Evolutionary conservation across 2,329 filamentous ascomycete species (phyloP).

Genomic region (Trichophyton schoenleinii): DNA sequence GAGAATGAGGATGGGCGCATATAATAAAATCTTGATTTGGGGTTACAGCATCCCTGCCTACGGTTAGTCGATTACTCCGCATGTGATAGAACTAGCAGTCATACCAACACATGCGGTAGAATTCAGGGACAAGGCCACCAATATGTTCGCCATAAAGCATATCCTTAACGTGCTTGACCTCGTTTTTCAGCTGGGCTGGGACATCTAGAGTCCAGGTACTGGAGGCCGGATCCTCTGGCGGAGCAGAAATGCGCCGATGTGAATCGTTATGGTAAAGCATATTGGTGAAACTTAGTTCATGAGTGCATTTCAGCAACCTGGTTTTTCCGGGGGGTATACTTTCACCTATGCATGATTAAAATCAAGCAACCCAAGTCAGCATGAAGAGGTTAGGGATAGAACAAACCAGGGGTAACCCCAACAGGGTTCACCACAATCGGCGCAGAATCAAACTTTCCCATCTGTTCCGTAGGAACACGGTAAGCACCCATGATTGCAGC

Average conservation of each 20-base stretch:
- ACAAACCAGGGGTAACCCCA: conserved; percentile 4
- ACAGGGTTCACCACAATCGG: conserved; percentile 6
- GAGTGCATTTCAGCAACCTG: conserved; percentile 5
- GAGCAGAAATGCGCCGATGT: conserved; percentile 3
- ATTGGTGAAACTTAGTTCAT: conserved; percentile 8
- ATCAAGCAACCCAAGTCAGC: not conserved
- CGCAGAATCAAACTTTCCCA: conserved; percentile 3
- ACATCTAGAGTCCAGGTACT: conserved; percentile 5
- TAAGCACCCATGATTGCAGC: conserved; percentile 12
- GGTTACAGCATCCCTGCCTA: conserved; percentile 40
- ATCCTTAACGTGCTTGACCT: not conserved
- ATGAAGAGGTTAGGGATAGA: not conserved
- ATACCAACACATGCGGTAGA: conserved; percentile 9
- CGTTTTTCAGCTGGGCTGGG: conserved; percentile 3
- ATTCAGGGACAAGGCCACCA: not conserved
- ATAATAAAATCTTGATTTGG: conserved; percentile 44
- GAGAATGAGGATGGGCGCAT: conserved; percentile 35
- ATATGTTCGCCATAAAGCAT: conserved; percentile 4
- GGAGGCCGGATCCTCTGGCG: not conserved
- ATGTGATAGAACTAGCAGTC: not conserved
- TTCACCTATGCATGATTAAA: conserved; percentile 3
- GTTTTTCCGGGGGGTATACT: conserved; percentile 2
- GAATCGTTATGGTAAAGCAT: not conserved
- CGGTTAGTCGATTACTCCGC: not conserved
- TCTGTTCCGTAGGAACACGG: conserved; percentile 4